These are phyloP conservation scores for Starmerella stigmatis DNA, from an alignment of 805 yeast species.

Conservation along the genomic window DNA sequence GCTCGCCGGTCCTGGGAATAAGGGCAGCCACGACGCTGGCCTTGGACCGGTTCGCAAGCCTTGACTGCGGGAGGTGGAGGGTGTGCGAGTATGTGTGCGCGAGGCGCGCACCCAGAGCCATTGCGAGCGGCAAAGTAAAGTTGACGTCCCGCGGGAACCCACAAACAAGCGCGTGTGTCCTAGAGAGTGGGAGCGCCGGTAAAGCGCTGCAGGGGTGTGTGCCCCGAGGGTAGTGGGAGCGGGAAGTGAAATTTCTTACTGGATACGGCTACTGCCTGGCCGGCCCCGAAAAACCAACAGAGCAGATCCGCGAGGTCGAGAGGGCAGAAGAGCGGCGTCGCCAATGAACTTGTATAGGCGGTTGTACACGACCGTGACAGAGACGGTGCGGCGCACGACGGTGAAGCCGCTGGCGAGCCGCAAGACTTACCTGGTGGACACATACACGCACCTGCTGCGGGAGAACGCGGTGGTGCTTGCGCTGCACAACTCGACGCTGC, in stretches of 20 bases:
- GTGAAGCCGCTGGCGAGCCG: conserved; percentile 48
- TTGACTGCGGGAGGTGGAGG: conserved; percentile 55
- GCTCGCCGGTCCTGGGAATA: conserved; percentile 45
- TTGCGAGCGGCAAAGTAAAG: too few relatives aligned
- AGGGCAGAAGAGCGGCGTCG: too few relatives aligned
- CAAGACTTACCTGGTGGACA: conserved; percentile 77
- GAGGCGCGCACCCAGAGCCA: conserved; percentile 17
- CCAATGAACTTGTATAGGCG: conserved; percentile 3
- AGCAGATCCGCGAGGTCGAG: too few relatives aligned
- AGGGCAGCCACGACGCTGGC: conserved; percentile 35
- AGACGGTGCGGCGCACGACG: conserved; percentile 30
- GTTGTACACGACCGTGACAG: conserved; percentile 3
- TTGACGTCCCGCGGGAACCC: too few relatives aligned
- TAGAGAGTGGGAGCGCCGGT: too few relatives aligned
- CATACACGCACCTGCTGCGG: conserved; percentile 61
- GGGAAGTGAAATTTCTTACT: conserved; percentile 1
- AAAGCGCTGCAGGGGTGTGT: too few relatives aligned
- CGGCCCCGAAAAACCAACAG: background rate
- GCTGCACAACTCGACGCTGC: conserved; percentile 74
- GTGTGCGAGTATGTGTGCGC: conserved; percentile 38
- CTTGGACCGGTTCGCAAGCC: conserved; percentile 53
- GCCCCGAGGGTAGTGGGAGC: too few relatives aligned
- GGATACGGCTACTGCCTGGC: background rate
- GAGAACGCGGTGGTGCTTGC: conserved; percentile 60
- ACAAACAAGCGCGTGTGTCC: too few relatives aligned